Evolutionary conservation across 441 rosid species (phyloP).

Genomic region (Erysimum cheiri): DNA sequence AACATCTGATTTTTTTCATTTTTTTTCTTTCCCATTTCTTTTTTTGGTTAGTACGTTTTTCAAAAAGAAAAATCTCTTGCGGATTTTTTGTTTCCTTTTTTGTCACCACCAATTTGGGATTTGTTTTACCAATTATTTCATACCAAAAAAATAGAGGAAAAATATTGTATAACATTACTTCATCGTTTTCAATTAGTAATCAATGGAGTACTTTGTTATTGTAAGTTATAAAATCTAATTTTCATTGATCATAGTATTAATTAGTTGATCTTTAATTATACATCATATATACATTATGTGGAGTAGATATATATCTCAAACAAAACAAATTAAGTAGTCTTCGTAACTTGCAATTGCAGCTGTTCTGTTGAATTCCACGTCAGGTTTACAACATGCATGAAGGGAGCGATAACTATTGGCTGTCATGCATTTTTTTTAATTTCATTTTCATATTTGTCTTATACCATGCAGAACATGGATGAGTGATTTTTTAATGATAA

Average conservation of each 20-base stretch:
- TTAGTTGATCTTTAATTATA: too few species aligned
- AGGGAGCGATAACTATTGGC: constrained; percentile 3
- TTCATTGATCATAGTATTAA: too few species aligned
- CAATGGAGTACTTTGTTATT: too few species aligned
- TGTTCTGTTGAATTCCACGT: not conserved
- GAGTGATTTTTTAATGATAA: not conserved
- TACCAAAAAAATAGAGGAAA: too few species aligned
- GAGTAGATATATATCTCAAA: too few species aligned
- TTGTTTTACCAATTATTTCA: not conserved
- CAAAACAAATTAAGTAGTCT: not conserved
- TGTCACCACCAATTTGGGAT: too few species aligned
- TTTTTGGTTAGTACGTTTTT: not conserved
- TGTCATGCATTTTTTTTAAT: not conserved
- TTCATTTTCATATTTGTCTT: not conserved
- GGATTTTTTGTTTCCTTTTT: not conserved
- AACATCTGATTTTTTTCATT: too few species aligned
- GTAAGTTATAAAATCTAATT: too few species aligned
- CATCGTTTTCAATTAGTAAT: too few species aligned
- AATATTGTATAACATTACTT: too few species aligned
- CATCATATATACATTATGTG: too few species aligned
- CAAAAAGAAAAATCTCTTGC: not conserved
- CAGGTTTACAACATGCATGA: constrained; percentile 14
- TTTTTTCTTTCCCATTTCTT: not conserved
- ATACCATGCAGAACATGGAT: constrained; percentile 20
- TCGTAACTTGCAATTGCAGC: constrained; percentile 33